phyloP scores from a whole-genome alignment of 1,284 basidiomycete genomes.

The Pterulicium gracile region DNA sequence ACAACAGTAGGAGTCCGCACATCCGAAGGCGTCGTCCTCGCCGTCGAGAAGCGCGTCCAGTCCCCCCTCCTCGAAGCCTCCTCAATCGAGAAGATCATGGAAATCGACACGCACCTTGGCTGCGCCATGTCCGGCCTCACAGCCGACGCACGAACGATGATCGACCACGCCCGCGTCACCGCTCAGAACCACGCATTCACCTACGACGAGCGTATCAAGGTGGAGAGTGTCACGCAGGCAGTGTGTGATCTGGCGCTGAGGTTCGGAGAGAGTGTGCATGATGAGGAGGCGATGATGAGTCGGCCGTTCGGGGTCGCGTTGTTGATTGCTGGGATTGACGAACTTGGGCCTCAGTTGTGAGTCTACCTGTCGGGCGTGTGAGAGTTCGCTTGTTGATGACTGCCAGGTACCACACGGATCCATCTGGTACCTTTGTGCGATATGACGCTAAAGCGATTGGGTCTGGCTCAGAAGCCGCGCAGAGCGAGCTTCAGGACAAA shows the following conservation, averaged over 20 bases:
- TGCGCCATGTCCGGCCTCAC: conserved; percentile 98
- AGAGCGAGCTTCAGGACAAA: conserved; percentile 94
- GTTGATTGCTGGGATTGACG: conserved; percentile 94
- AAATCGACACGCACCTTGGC: conserved; percentile 93
- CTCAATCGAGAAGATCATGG: conserved; percentile 99
- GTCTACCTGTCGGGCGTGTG: conserved; percentile 13
- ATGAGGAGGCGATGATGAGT: conserved; percentile 99
- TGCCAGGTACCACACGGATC: conserved; percentile 90
- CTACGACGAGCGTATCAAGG: conserved; percentile 94
- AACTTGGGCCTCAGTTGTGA: conserved; percentile 91
- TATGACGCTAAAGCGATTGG: conserved; percentile 99
- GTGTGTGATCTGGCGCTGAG: conserved; percentile 96
- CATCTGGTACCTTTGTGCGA: conserved; percentile 95
- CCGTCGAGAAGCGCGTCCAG: conserved; percentile 97
- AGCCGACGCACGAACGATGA: conserved; percentile 98
- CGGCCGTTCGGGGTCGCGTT: conserved; percentile 97
- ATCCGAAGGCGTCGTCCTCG: conserved; percentile 84
- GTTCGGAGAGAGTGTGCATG: conserved; percentile 98
- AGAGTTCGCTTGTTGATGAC: conserved; percentile 2
- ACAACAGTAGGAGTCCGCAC: conserved; percentile 93
- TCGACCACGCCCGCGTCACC: conserved; percentile 98
- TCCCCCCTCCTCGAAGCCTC: conserved; percentile 91
- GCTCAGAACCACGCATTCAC: conserved; percentile 94
- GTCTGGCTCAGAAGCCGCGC: conserved; percentile 95
- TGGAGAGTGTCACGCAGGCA: conserved; percentile 95